Evolutionary conservation across 176 grass and related monocot species (phyloP), one percentile per base, ranked within the genome.

Genomic region (Lolium multiflorum): DNA sequence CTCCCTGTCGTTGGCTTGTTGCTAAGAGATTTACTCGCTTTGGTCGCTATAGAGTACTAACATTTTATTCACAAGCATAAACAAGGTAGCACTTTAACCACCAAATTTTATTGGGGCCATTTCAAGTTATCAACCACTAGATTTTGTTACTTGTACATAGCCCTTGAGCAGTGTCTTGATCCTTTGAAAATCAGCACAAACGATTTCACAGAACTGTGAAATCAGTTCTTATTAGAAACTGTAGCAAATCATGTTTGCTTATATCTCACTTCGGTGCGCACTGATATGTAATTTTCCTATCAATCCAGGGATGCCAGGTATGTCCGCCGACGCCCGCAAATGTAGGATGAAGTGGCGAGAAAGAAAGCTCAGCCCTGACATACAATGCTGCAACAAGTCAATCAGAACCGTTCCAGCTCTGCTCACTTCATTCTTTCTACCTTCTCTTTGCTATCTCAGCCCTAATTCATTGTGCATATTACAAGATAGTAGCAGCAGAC

Each of bases 281-380:
- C 85, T 88, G 11, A 91, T 4, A 52, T 2, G 0, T 9, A 8
- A 74, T 84, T 41, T 87, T 71, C 1, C 84, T 70, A 50, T 87
- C 50, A 69, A 76, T 77, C 31, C 70, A 91, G 89, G 81, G 89
- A 91, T 77, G 50, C 89, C 51, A 84, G 76, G 69, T 88, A 84
- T 76, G 86, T 62, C 17, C 60, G 72, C 68, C 82, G 77, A 16
- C 88, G 52, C 20, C 57, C 63, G 3, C 85, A 84, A 77, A 46
- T 12, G 28, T 91, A 91, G 85, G 81, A 76, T 81, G 26, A 78
- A 90, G 14, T 12, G 20, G 46, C 44, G 3, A 18, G 7, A 69
- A 39, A 39, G 15, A 35, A 18, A 69, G 31, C 31, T 69, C 16
- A 17, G 68, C 11, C 44, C 61, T 52, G 62, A 54, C 51, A 31